Percentiles rank a stretch among this genome's conserved stretches.
phyloP scores from a whole-genome alignment of 2,329 filamentous ascomycete genomes.

The Lachnellula subtilissima region DNA sequence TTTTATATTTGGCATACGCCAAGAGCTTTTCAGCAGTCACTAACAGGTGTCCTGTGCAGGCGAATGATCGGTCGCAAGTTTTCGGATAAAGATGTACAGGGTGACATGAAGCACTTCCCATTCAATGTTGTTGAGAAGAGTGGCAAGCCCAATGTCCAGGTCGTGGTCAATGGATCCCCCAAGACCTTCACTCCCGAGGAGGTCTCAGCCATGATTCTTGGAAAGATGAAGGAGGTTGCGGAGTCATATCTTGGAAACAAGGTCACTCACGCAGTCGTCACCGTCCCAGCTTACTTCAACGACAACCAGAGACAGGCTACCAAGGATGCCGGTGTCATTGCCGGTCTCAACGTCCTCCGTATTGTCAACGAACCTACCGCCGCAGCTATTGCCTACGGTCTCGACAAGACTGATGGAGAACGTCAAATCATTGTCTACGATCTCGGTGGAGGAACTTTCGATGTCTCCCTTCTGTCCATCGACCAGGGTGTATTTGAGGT shows the following conservation, averaged over 20 bases:
- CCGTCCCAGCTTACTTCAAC: constrained; percentile 97
- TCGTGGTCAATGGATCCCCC: constrained; percentile 58
- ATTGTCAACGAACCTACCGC: constrained; percentile 96
- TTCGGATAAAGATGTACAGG: constrained; percentile 79
- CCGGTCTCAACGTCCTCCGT: constrained; percentile 90
- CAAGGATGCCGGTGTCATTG: constrained; percentile 90
- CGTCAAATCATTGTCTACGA: constrained; percentile 90
- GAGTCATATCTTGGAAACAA: constrained; percentile 77
- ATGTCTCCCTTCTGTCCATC: constrained; percentile 89
- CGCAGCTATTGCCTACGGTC: constrained; percentile 89
- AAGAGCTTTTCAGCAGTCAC: constrained; percentile 12
- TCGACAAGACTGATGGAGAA: constrained; percentile 80
- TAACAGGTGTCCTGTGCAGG: constrained; percentile 43
- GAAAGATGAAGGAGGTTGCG: constrained; percentile 81
- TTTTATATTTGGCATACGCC: constrained; percentile 6
- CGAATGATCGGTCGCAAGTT: constrained; percentile 83
- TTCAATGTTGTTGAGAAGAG: constrained; percentile 89
- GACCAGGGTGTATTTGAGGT: constrained; percentile 94
- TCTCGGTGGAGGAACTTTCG: constrained; percentile 90
- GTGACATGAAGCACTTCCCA: constrained; percentile 96
- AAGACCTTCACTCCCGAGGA: constrained; percentile 79
- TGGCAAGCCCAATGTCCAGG: constrained; percentile 81
- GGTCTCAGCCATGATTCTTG: constrained; percentile 73
- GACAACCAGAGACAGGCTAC: constrained; percentile 96
- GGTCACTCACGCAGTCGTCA: constrained; percentile 84